A percentile compares a stretch with the other conserved stretches of the same genome.
phyloP scores from a whole-genome alignment of 495 filamentous ascomycete species.

The Trichoderma orchidacearum region DNA sequence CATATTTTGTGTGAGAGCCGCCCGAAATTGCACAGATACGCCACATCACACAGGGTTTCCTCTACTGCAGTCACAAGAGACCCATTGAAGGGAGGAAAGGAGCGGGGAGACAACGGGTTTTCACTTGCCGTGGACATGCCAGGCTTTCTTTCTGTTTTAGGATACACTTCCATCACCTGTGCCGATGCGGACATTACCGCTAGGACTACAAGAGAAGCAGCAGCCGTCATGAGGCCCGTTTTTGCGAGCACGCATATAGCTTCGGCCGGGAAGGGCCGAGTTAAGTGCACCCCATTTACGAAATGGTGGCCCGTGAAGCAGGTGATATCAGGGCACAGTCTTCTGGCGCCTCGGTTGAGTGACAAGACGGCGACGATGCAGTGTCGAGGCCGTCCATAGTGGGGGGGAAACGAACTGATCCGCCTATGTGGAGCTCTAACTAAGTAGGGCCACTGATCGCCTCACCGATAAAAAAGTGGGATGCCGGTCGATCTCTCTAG shows the following conservation, averaged over 20 bases:
- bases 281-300: neutral
- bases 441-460: neutral
- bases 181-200: neutral
- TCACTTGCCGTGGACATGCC: neutral
- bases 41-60: neutral
- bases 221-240: neutral
- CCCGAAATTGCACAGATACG: neutral
- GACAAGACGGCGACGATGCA: neutral
- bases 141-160: neutral
- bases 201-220: neutral
- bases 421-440: neutral
- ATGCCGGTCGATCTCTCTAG: neutral
- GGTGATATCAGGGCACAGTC: neutral
- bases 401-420: neutral
- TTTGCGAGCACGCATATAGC: neutral
- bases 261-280: neutral
- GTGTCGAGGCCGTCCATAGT: neutral
- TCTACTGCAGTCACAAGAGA: neutral
- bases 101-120: neutral
- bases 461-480: neutral
- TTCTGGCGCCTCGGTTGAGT: neutral
- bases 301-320: neutral
- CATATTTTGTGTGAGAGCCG: neutral
- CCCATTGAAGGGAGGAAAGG: neutral
- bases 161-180: neutral